Base-by-base conservation (phyloP, 495 filamentous ascomycete genomes). In the Patellaria atrata region DNA sequence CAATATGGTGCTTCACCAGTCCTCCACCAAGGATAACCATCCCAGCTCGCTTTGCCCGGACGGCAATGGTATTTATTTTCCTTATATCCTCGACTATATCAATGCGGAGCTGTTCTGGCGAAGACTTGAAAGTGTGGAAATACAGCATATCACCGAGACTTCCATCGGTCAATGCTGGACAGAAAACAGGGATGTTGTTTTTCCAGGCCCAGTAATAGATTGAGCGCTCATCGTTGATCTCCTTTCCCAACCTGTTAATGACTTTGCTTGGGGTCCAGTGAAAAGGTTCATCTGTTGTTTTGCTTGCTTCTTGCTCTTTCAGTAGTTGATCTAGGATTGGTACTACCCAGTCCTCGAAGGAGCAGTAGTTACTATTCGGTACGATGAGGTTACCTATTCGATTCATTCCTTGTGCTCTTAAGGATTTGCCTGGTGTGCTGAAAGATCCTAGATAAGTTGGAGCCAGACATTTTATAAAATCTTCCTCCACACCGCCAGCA, bases 121-220 rank as follows among this genome's bases (percentile, higher is more conserved):
- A 82, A 0, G 78, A 61, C 49, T 79, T 82, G 70, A 77, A 97
- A 1, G 84, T 89, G 60, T 96, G 85, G 57, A 94, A 94, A 54
- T 92, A 94, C 16, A 96, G 58, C 91, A 97, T 97, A 52, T 97
- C 89, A 0, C 89, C 91, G 12, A 96, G 58, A 31, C 79, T 86
- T 4, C 89, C 91, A 46, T 97, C 89, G 2, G 91, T 97, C 41
- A 96, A 60, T 6, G 89, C 89, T 0, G 89, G 91, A 50, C 86
- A 94, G 67, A 96, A 97, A 7, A 97, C 75, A 0, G 89, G 91
- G 34, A 96, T 96, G 55, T 82, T 58, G 60, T 97, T 94, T 53
- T 77, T 79, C 51, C 74, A 82, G 0, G 85, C 85, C 89, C 89
- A 96, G 61, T 94, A 94, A 47, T 79, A 79, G 3, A 97, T 83